A percentile compares a stretch with the other conserved stretches of the same genome.
These are phyloP conservation scores for Cladobotryum protrusum DNA, from an alignment of 2,329 filamentous ascomycete species.

Conservation along the genomic window DNA sequence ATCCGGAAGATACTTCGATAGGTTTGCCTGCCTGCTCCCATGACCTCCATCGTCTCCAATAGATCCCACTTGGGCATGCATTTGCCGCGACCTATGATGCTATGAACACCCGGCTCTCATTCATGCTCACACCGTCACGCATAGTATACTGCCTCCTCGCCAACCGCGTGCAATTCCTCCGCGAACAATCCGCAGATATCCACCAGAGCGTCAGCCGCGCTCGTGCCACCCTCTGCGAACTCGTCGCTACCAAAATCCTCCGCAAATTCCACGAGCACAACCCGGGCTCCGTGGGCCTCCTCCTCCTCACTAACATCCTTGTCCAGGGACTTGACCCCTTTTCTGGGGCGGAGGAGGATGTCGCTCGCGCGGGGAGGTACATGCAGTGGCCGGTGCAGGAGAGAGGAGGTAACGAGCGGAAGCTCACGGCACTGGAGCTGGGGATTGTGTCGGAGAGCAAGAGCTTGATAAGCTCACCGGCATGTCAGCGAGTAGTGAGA, in stretches of 20 bases:
- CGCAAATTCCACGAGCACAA: constrained; percentile 64
- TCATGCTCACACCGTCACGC: constrained; percentile 7
- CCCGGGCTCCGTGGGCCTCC: constrained; percentile 53
- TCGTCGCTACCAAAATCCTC: constrained; percentile 60
- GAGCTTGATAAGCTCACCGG: constrained; percentile 56
- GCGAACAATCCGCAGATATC: constrained; percentile 58
- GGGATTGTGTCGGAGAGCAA: constrained; percentile 69
- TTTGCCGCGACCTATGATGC: too few species aligned
- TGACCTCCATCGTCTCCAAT: neutral
- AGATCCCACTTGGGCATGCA: neutral
- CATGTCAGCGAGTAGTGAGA: constrained; percentile 64
- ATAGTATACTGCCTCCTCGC: constrained; percentile 65
- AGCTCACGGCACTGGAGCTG: constrained; percentile 63
- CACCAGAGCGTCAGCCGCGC: constrained; percentile 66
- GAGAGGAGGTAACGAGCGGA: constrained; percentile 39
- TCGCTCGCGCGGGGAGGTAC: constrained; percentile 42
- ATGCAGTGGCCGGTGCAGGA: constrained; percentile 35
- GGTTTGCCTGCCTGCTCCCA: constrained; percentile 27
- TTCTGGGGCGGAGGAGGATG: constrained; percentile 57
- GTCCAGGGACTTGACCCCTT: constrained; percentile 68
- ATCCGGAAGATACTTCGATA: constrained; percentile 57
- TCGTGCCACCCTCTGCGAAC: constrained; percentile 61
- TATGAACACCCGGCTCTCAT: neutral
- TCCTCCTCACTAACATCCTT: constrained; percentile 61
- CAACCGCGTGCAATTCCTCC: constrained; percentile 63